Evolutionary conservation across 331 rosid species (phyloP).

Genomic region (Ulmus americana): DNA sequence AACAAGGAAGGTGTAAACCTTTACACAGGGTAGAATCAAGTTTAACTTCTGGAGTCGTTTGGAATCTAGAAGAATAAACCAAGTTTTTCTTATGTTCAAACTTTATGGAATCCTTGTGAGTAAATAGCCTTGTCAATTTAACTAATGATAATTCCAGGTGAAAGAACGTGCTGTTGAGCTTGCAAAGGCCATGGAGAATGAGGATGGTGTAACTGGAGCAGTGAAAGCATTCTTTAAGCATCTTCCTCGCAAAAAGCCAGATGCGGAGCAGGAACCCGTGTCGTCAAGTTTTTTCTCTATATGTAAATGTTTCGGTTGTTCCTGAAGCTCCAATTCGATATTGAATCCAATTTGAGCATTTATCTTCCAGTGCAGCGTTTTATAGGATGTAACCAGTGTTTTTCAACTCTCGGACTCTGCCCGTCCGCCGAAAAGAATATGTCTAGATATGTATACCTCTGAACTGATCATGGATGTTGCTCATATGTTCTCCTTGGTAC

Average conservation of each 20-base stretch:
- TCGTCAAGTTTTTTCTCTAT: conserved; percentile 50
- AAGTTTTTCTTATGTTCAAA: no score
- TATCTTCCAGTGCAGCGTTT: conserved; percentile 9
- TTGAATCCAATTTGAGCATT: not conserved
- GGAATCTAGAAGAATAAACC: no score
- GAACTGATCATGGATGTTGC: conserved; percentile 5
- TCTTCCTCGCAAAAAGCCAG: conserved; percentile 47
- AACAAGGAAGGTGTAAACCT: no score
- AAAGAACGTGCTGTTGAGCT: conserved; percentile 71
- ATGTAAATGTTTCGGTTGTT: conserved; percentile 71
- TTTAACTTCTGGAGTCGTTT: no score
- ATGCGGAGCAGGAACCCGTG: conserved; percentile 40
- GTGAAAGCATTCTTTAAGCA: conserved; percentile 95
- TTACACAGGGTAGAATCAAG: no score
- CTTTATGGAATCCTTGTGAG: no score
- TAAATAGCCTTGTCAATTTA: not conserved
- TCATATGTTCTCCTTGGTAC: conserved; percentile 11
- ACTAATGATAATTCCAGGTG: conserved; percentile 45
- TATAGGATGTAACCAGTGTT: not conserved
- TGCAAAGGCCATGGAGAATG: conserved; percentile 85
- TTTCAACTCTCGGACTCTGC: not conserved
- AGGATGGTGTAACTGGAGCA: conserved; percentile 96
- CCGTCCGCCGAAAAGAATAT: no score
- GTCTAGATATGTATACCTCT: not conserved
- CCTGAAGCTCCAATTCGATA: conserved; percentile 29